A percentile compares a stretch with the other conserved stretches of the same genome.
Conservation (phyloP, 2,329 filamentous ascomycete species). For the Venturia aucupariae region DNA sequence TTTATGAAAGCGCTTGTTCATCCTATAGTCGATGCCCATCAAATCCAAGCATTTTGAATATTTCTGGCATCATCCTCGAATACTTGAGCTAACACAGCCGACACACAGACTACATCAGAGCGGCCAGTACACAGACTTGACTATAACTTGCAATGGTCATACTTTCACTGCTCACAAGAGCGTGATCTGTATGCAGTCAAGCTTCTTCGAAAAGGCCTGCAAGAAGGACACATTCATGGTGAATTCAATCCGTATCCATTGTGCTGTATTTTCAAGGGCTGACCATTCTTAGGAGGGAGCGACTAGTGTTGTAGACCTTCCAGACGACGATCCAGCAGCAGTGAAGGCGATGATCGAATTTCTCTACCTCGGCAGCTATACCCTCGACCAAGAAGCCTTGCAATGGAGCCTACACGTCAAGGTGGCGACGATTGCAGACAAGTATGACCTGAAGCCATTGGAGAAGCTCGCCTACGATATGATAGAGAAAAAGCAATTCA, state of each 20-base stretch:
- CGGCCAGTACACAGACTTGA: background rate
- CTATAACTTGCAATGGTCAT: background rate
- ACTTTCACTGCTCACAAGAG: background rate
- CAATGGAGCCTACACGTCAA: background rate
- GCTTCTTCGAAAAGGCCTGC: slow-evolving; percentile 4
- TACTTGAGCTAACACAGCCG: background rate
- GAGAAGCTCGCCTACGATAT: background rate
- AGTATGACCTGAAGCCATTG: background rate
- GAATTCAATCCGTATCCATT: no score
- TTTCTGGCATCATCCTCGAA: background rate
- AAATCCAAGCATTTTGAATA: background rate
- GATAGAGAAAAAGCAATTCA: background rate
- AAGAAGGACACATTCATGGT: background rate
- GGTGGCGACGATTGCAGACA: background rate
- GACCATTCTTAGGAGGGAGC: background rate
- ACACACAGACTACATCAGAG: background rate
- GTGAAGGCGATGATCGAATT: slow-evolving; percentile 6
- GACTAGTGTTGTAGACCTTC: background rate
- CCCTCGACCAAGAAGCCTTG: background rate
- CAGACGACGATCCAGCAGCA: background rate
- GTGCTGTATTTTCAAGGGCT: background rate
- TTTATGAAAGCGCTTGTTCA: no score
- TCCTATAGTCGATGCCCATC: background rate
- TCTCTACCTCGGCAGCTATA: background rate
- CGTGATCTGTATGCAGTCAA: slow-evolving; percentile 4